These are phyloP conservation scores for Talaromyces trachyspermus DNA, from an alignment of 495 filamentous ascomycete species.

Conservation along the genomic window DNA sequence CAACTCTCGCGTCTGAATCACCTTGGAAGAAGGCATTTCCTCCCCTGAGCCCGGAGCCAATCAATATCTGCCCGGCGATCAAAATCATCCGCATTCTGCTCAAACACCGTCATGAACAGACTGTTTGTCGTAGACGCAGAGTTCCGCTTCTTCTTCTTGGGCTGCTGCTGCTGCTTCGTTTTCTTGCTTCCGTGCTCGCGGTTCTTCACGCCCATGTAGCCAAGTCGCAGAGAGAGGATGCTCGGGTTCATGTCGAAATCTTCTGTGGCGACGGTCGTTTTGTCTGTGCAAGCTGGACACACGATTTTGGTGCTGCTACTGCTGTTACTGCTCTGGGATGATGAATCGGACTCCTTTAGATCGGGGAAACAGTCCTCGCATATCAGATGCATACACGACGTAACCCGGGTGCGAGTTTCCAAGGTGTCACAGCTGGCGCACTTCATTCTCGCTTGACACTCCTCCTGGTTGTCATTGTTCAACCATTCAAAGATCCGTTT, in stretches of 20 bases:
- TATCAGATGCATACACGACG: conserved; percentile 42
- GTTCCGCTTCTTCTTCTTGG: too few species aligned
- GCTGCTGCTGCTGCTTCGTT: too few species aligned
- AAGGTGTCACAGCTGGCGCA: conserved; percentile 28
- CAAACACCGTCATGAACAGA: too few species aligned
- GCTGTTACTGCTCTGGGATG: too few species aligned
- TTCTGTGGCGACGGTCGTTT: conserved; percentile 12
- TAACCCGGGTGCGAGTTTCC: conserved; percentile 27
- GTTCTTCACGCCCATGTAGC: too few species aligned
- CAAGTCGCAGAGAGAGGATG: neutral
- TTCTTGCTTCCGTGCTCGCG: too few species aligned
- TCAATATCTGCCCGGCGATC: too few species aligned
- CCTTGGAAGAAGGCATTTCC: conserved; percentile 21
- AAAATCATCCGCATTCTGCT: too few species aligned
- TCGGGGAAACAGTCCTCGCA: conserved; percentile 35
- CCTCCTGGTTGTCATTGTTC: conserved; percentile 18
- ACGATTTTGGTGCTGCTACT: conserved; percentile 14
- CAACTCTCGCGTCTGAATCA: conserved; percentile 19
- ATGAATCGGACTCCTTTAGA: conserved; percentile 11
- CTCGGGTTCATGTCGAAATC: neutral
- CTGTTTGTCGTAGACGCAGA: too few species aligned
- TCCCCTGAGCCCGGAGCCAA: conserved; percentile 18
- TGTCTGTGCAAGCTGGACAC: conserved; percentile 15
- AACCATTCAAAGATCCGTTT: too few species aligned
- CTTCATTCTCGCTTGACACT: conserved; percentile 17